Base-by-base conservation (phyloP, 805 yeast species). In the Wickerhamomyces silvicola region DNA sequence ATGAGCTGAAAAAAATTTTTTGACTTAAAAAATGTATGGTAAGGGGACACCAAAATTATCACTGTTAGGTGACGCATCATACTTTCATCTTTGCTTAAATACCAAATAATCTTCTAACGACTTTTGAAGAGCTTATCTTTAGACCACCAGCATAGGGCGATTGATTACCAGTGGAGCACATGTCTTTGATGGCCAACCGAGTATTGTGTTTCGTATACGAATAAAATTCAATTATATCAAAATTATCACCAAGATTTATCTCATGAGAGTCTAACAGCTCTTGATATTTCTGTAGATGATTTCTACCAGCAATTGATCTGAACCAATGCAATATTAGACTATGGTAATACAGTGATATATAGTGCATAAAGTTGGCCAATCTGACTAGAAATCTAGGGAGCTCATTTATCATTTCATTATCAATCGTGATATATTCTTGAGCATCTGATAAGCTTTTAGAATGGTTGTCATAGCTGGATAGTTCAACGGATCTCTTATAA, bases 201-300 rank as follows among this genome's bases (percentile, higher is more conserved):
- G 56, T 56, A 22, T 36, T 41, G 18, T 47, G 51, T 27, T 57
- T 50, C 7, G 63, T 43, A 2, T 43, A 31, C 0, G 59, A 48
- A 36, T 50, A 60, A 22, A 46, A 26, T 35, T 61, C 62, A 19
- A 62, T 41, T 10, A 64, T 58, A 35, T 62, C 68, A 32, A 59
- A 56, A 34, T 59, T 54, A 29, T 54, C 58, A 11, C 60, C 59
- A 4, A 41, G 28, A 6, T 38, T 44, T 11, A 46, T 22, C 10
- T 37, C 46, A 6, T 39, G 39, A 3, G 24, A 19, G 8, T 38
- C 33, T 7, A 48, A n/a, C 10, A 26, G 27, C 17, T 48, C 44
- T 4, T 46, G 33, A 32, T 55, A 61, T 19, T 47, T 48, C 6
- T 44, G 38, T 15, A 59, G 16, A 11, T 46, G 49, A 7, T 22